phyloP scores from a whole-genome alignment of 2,329 filamentous ascomycete genomes.

The Zopfia rhizophila region DNA sequence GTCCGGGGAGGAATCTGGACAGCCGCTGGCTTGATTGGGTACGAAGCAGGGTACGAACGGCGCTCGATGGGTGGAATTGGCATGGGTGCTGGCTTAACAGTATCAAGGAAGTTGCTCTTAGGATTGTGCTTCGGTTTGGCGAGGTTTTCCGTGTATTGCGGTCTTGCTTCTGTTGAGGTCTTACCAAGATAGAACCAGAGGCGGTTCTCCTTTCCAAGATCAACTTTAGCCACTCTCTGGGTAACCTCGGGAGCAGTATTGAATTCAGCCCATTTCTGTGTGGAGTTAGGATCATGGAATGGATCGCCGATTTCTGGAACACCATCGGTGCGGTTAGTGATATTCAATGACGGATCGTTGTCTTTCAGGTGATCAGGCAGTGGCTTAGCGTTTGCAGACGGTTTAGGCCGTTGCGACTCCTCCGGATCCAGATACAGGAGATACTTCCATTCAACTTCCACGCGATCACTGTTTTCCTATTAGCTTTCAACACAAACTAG shows the following conservation, averaged over 20 bases:
- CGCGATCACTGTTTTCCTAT: constrained; percentile 65
- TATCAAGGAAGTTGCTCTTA: constrained; percentile 78
- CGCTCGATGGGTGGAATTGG: constrained; percentile 41
- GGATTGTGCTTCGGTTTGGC: constrained; percentile 69
- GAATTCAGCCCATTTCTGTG: constrained; percentile 73
- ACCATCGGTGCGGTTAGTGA: constrained; percentile 60
- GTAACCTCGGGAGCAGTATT: constrained; percentile 61
- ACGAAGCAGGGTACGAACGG: constrained; percentile 51
- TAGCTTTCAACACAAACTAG: constrained; percentile 18
- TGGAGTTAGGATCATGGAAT: constrained; percentile 58
- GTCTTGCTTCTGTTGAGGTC: constrained; percentile 87
- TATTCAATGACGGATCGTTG: constrained; percentile 55
- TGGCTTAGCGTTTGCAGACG: constrained; percentile 76
- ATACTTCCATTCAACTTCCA: constrained; percentile 89
- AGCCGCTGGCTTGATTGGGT: constrained; percentile 57
- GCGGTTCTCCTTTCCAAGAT: constrained; percentile 77
- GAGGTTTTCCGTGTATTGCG: constrained; percentile 88
- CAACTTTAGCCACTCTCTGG: constrained; percentile 71
- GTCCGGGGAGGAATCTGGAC: constrained; percentile 45
- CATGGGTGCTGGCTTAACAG: constrained; percentile 60
- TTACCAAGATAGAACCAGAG: constrained; percentile 90
- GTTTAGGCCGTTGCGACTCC: constrained; percentile 78
- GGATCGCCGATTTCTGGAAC: constrained; percentile 59
- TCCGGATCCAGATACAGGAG: constrained; percentile 76
- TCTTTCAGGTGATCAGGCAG: constrained; percentile 68